A percentile compares a stretch with the other conserved stretches of the same genome.
These are phyloP conservation scores for Cinnamomum micranthum DNA, from an alignment of 164 flowering plant species.

Conservation along the genomic window DNA sequence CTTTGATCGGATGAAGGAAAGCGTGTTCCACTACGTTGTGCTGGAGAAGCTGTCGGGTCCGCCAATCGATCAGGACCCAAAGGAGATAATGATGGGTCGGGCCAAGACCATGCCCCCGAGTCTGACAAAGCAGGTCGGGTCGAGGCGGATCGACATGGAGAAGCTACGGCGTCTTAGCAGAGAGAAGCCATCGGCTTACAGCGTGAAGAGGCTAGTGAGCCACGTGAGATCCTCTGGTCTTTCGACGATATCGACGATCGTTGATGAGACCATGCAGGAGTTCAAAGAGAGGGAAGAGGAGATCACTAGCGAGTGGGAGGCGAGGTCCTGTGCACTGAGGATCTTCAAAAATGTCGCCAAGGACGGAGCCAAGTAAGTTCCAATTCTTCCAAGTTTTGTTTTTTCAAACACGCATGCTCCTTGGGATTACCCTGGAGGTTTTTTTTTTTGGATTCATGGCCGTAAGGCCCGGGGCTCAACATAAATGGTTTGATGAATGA, in stretches of 20 bases:
- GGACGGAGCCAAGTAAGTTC: conserved; percentile 47
- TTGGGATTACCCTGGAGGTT: no score
- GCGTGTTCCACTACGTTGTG: conserved; percentile 3
- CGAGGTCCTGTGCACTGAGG: conserved; percentile 34
- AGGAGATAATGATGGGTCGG: conserved; percentile 2
- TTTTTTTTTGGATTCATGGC: no score
- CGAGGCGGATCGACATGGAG: conserved; percentile 5
- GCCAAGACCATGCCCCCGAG: background rate
- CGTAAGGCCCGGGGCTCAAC: no score
- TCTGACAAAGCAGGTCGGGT: background rate
- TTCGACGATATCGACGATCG: background rate
- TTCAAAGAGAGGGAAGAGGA: conserved; percentile 21
- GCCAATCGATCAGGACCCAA: background rate
- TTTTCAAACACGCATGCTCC: no score
- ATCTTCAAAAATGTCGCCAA: conserved; percentile 62
- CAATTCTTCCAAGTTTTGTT: no score
- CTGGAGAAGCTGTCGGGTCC: background rate
- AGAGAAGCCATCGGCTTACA: background rate
- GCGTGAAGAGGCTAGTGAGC: conserved; percentile 3
- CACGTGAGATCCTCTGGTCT: background rate
- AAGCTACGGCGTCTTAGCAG: background rate
- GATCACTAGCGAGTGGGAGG: conserved; percentile 54
- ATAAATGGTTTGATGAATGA: no score
- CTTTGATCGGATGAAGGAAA: conserved; percentile 8
- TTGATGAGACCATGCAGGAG: background rate